A percentile compares a stretch with the other conserved stretches of the same genome.
Evolutionary conservation across 2,329 filamentous ascomycete species (phyloP).

Genomic region (Orbilia blumenaviensis): DNA sequence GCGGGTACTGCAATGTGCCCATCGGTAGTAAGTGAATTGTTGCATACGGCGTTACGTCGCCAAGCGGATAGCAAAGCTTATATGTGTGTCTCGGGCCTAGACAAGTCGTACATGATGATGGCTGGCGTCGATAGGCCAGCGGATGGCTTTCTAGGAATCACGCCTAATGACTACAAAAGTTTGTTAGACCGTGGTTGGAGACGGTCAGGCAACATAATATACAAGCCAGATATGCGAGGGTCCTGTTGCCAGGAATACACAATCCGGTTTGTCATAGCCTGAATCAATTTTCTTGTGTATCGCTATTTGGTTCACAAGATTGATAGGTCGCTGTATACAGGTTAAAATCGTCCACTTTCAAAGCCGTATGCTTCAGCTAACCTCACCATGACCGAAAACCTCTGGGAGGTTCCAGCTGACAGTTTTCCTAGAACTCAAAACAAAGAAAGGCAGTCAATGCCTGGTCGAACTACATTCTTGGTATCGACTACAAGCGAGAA

Average conservation of each 20-base stretch:
- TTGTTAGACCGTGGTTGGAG: conserved; percentile 81
- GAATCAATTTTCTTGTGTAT: conserved; percentile 26
- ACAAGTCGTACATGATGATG: conserved; percentile 52
- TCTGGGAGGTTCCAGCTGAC: conserved; percentile 67
- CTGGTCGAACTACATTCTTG: conserved; percentile 76
- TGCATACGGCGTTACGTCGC: background rate
- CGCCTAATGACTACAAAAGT: conserved; percentile 69
- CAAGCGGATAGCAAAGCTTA: background rate
- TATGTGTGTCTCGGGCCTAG: conserved; percentile 6
- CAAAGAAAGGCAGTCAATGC: conserved; percentile 79
- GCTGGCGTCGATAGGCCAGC: conserved; percentile 27
- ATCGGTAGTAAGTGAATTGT: conserved; percentile 31
- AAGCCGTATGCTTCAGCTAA: conserved; percentile 23
- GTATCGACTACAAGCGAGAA: conserved; percentile 73
- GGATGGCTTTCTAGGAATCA: conserved; percentile 31
- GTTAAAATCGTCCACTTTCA: conserved; percentile 32
- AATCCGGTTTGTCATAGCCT: conserved; percentile 66
- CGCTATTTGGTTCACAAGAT: background rate
- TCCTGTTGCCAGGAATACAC: conserved; percentile 95
- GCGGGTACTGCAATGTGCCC: conserved; percentile 49
- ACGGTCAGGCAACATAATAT: conserved; percentile 74
- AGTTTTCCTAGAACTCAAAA: conserved; percentile 73
- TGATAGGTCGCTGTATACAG: conserved; percentile 1
- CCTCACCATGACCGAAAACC: background rate
- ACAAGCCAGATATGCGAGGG: conserved; percentile 78